Conservation (phyloP, 108 stramenopile species). For the Chaetoceros muelleri region DNA sequence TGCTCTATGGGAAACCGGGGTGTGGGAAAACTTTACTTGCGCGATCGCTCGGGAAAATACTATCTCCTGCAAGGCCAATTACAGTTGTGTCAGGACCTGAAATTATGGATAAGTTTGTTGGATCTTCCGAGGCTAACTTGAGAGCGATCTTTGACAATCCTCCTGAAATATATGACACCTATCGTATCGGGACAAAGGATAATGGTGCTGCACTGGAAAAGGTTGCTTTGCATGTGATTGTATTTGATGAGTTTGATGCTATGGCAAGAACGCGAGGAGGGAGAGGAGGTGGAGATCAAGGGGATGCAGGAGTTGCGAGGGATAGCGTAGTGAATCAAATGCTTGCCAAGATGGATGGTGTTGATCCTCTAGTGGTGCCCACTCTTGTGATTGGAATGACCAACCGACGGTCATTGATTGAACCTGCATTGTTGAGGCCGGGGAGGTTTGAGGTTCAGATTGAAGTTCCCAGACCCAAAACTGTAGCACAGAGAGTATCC, state of each 20-base stretch:
- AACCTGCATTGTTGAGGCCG: conserved; percentile 68
- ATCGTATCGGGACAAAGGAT: conserved; percentile 36
- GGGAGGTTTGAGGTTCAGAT: conserved; percentile 84
- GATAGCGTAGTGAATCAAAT: conserved; percentile 91
- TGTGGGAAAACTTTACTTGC: conserved; percentile 77
- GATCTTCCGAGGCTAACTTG: conserved; percentile 71
- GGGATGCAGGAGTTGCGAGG: conserved; percentile 88
- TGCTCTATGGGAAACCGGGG: conserved; percentile 67
- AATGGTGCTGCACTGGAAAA: conserved; percentile 41
- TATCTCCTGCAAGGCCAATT: conserved; percentile 69
- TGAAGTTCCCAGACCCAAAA: conserved; percentile 72
- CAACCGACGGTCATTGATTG: conserved; percentile 83
- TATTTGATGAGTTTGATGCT: conserved; percentile 95
- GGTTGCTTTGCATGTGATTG: conserved; percentile 57
- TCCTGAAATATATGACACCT: conserved; percentile 57
- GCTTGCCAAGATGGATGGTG: conserved; percentile 92
- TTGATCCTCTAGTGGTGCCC: conserved; percentile 70
- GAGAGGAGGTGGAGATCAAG: conserved; percentile 56
- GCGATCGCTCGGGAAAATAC: conserved; percentile 48
- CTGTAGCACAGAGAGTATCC: conserved; percentile 48
- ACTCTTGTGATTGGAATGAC: conserved; percentile 90
- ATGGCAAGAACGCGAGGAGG: conserved; percentile 68
- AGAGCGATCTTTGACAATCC: conserved; percentile 75
- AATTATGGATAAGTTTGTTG: conserved; percentile 84
- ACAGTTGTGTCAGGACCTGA: conserved; percentile 82